phyloP scores from a whole-genome alignment of 2,329 filamentous ascomycete genomes.

The Diaporthe capsici region DNA sequence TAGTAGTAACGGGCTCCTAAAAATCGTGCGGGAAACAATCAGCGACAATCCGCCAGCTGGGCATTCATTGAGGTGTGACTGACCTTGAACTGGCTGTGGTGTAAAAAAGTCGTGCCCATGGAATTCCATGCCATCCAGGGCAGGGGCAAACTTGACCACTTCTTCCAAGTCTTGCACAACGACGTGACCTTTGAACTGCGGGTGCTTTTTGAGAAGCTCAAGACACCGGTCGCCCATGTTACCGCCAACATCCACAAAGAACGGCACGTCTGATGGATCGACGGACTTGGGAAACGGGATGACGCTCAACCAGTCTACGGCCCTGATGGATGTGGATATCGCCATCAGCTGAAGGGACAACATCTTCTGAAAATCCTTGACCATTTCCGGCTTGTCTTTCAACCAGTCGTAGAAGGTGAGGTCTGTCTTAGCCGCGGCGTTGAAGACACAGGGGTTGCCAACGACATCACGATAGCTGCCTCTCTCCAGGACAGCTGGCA shows the following conservation, averaged over 20 bases:
- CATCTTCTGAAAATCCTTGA: slow-evolving; percentile 3
- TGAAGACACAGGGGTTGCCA: neutral
- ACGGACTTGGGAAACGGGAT: neutral
- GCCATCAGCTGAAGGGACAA: neutral
- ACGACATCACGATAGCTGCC: neutral
- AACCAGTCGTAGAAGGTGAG: slow-evolving; percentile 1
- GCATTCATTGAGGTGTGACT: neutral
- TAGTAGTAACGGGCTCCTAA: neutral
- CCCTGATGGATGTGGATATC: neutral
- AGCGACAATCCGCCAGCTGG: neutral
- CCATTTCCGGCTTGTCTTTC: neutral
- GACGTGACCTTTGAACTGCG: neutral
- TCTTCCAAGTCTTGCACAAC: slow-evolving; percentile 30
- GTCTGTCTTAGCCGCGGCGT: neutral
- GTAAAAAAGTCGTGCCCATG: slow-evolving; percentile 28
- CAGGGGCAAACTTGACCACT: slow-evolving; percentile 10
- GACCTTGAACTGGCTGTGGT: slow-evolving; percentile 6
- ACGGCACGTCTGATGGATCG: neutral
- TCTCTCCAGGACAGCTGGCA: neutral
- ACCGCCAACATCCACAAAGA: slow-evolving; percentile 9
- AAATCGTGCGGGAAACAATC: neutral
- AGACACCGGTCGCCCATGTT: slow-evolving; percentile 1
- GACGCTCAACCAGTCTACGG: neutral
- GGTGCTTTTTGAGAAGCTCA: neutral
- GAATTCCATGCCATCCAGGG: neutral